Evolutionary conservation across 2,329 filamentous ascomycete species (phyloP).

Genomic region (Colletotrichum gigasporum): DNA sequence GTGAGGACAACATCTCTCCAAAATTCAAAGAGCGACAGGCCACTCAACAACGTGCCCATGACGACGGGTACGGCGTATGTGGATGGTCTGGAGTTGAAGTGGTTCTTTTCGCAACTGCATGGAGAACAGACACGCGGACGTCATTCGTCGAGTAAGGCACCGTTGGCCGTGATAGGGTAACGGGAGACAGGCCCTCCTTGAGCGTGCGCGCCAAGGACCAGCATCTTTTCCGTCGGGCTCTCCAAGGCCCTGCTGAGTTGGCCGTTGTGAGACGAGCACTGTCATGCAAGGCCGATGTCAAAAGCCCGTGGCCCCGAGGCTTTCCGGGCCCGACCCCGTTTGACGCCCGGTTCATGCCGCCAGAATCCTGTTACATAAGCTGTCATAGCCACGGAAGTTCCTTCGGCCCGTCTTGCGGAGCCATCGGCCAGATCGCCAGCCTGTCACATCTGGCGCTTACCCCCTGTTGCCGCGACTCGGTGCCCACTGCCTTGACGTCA

Average conservation of each 20-base stretch:
- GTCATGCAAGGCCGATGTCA: slow-evolving; percentile 6
- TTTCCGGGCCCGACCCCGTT: slow-evolving; percentile 16
- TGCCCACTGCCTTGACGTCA: slow-evolving; percentile 7
- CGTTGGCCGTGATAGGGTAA: neutral
- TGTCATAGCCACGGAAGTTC: neutral
- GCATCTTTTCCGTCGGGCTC: neutral
- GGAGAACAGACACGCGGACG: slow-evolving; percentile 1
- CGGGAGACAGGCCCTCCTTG: neutral
- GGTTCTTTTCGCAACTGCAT: neutral
- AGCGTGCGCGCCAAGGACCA: neutral
- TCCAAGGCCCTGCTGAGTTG: neutral
- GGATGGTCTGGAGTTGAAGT: slow-evolving; percentile 27
- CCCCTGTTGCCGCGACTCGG: neutral
- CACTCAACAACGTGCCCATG: neutral
- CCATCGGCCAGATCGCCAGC: neutral
- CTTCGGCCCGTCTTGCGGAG: slow-evolving; percentile 24
- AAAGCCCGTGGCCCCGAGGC: slow-evolving; percentile 7
- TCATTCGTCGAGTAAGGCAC: slow-evolving; percentile 21
- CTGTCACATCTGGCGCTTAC: neutral
- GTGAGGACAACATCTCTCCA: neutral
- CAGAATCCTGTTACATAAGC: neutral
- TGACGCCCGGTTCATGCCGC: neutral
- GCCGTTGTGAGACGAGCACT: slow-evolving; percentile 16
- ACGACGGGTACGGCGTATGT: slow-evolving; percentile 13
- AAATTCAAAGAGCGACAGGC: neutral